Evolutionary conservation across 2,329 filamentous ascomycete species (phyloP), one percentile per base, ranked within the genome.

Genomic region (Penicillium olsonii): DNA sequence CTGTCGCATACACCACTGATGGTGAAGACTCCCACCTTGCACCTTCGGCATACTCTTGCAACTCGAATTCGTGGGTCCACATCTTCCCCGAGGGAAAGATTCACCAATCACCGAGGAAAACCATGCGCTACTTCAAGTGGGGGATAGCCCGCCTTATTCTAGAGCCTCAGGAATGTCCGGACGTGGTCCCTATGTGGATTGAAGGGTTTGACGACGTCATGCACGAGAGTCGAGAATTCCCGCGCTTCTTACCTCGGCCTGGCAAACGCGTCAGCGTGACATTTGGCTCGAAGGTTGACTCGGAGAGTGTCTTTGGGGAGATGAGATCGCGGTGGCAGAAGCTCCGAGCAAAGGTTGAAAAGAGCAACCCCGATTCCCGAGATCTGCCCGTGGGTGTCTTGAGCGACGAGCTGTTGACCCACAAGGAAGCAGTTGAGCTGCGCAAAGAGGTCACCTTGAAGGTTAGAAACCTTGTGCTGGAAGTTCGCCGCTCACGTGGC

Each of bases 121-220:
- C 86, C 7, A 86, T 97, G 78, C 87, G 94, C 24, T 99, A 99
- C 74, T 97, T 97, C 82, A 96, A 96, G 76, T 99, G 94, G 94
- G 94, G 94, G 1, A 80, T 97, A 2, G 90, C 92, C 6, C 84
- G 94, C 2, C 79, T 97, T 50, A 94, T 99, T 50, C 83, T 99
- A 39, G 94, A 99, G 71, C 84, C 87, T 39, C 88, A 92, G 41
- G 90, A 90, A 3, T 85, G 88, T 54, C 94, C 94, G 0, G 89
- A 95, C 59, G 82, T 99, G 17, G 82, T 99, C 29, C 91, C 94
- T 37, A 92, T 99, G 73, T 99, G 95, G 78, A 87, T 97, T 42
- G 90, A 96, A 63, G 94, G 94, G 22, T 88, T 88, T 14, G 88
- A 96, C 66, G 75, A 87, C 51, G 79, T 96, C 59, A 96, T 97